Base-by-base conservation (phyloP, 495 filamentous ascomycete species). In the Hypoxylon rickii region DNA sequence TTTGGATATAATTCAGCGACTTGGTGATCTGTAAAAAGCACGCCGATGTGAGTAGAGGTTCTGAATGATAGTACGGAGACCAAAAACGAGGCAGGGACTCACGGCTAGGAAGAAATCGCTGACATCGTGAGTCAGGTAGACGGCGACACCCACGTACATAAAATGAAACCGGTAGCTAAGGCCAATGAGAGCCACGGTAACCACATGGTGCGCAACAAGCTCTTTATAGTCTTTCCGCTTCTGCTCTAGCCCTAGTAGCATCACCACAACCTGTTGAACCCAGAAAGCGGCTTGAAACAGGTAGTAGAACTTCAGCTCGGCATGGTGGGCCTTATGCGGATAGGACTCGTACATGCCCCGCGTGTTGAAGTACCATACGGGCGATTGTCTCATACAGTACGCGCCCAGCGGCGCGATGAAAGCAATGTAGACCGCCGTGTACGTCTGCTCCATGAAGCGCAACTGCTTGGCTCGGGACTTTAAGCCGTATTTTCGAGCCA, bases 331-430 rank as follows among this genome's bases (percentile, higher is more conserved):
- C 56, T 83, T 80, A 73, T 98, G 94, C 13, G 94, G 94, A 75
- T 89, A 97, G 7, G 76, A 78, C 71, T 95, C 92, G 67, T 93
- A 98, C 89, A 97, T 96, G 54, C 83, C 91, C 37, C 58, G 61
- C 5, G 89, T 95, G 73, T 96, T 92, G 81, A 97, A 98, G 70
- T 96, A 97, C 94, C 94, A 98, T n/a, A 98, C 83, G 8, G 91
- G 86, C 6, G 91, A 89, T 19, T 83, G 79, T 59, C 79, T 87
- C 95, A 98, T 97, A 51, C 97, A 89, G 61, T 88, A 98, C 69
- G 97, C 73, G 36, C 94, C 94, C 37, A 83, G 85, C 1, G 95
- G 94, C 3, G 91, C 90, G 48, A 96, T 84, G 45, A 96, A 64
- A 7, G 73, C 83, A 66, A 97, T 97, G 77, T 98, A 98, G 22